phyloP scores from a whole-genome alignment of 2,329 filamentous ascomycete species.

The Scytalidium sp. region DNA sequence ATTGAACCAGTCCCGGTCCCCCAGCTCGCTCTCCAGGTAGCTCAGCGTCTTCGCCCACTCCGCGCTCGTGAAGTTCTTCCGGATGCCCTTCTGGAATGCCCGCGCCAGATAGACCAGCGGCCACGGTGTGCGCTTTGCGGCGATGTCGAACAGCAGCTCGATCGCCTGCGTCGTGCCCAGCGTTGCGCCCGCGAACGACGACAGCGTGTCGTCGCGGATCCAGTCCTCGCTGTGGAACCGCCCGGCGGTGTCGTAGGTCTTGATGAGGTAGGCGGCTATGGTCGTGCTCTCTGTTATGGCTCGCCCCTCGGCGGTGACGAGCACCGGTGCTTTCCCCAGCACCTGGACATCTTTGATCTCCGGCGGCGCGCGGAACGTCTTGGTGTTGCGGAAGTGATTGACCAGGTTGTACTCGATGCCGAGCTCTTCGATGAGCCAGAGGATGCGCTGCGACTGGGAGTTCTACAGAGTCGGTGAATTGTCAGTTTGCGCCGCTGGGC shows the following conservation, averaged over 20 bases:
- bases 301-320: conserved; percentile 38
- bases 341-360: conserved; percentile 71
- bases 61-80: conserved; percentile 12
- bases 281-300: conserved; percentile 27
- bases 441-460: conserved; percentile 64
- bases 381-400: conserved; percentile 60
- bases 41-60: conserved; percentile 20
- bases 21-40: conserved; percentile 21
- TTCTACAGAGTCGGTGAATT: conserved; percentile 42
- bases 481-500: not conserved
- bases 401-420: conserved; percentile 73
- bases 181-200: conserved; percentile 23
- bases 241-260: conserved; percentile 25
- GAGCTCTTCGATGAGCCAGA: conserved; percentile 69
- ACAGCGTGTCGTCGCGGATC: conserved; percentile 27
- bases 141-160: conserved; percentile 23
- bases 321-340: conserved; percentile 78
- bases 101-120: conserved; percentile 18
- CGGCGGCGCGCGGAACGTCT: conserved; percentile 64
- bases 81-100: conserved; percentile 11
- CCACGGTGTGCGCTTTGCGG: conserved; percentile 19
- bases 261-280: conserved; percentile 29
- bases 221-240: conserved; percentile 24
- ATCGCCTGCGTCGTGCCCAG: conserved; percentile 19
- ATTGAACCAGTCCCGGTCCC: conserved; percentile 25